These are phyloP conservation scores for Phyllosticta ampelicida DNA, from an alignment of 2,329 filamentous ascomycete genomes.

Conservation along the genomic window DNA sequence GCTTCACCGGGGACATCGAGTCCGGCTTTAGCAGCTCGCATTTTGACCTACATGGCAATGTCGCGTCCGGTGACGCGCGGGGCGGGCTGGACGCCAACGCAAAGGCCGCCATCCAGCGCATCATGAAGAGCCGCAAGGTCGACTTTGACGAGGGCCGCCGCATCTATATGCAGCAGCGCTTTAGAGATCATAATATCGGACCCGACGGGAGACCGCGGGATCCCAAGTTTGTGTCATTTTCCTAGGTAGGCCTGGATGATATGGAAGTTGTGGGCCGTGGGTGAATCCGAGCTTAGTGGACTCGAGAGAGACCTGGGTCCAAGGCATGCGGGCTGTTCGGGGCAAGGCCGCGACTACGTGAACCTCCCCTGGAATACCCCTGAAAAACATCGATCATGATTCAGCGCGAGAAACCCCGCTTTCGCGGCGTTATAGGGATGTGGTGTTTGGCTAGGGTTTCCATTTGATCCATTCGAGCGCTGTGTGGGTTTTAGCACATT, in stretches of 20 bases:
- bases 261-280: background rate
- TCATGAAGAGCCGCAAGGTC: slow-evolving; percentile 80
- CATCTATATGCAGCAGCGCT: slow-evolving; percentile 74
- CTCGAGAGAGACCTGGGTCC: background rate
- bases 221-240: slow-evolving; percentile 94
- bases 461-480: background rate
- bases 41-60: slow-evolving; percentile 74
- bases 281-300: background rate
- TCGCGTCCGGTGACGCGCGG: slow-evolving; percentile 67
- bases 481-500: background rate
- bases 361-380: background rate
- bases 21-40: slow-evolving; percentile 71
- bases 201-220: slow-evolving; percentile 79
- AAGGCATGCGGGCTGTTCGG: background rate
- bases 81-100: slow-evolving; percentile 69
- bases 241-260: slow-evolving; percentile 33
- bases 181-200: slow-evolving; percentile 79
- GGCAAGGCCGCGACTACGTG: background rate
- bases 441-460: background rate
- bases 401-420: background rate
- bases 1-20: slow-evolving; percentile 75
- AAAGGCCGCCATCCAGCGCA: slow-evolving; percentile 72
- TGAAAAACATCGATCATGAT: background rate
- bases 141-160: slow-evolving; percentile 85
- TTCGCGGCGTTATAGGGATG: background rate